Evolutionary conservation across 768 basidiomycete species (phyloP), one percentile per base, ranked within the genome.

Genomic region (Mrakia frigida): DNA sequence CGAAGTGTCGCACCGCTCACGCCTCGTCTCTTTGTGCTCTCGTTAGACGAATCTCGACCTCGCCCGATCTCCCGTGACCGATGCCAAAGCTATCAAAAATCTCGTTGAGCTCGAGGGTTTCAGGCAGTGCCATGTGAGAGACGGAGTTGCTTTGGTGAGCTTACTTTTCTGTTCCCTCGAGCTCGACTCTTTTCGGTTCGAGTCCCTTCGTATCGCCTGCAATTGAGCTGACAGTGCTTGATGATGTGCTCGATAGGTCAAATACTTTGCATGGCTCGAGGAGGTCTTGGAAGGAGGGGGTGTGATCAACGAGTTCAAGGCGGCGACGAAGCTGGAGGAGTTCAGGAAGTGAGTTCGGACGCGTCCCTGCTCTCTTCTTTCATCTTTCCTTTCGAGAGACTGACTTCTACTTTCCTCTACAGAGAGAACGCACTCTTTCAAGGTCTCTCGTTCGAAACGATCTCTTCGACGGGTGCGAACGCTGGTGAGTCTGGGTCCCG

Each of bases 191-290:
- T 43, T 11, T 9, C 3, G 43, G 11, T 43, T 14, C 11, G 33
- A 21, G 3, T 37, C 39, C 16, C 6, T 23, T n/a, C n/a, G n/a
- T n/a, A n/a, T n/a, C n/a, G n/a, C n/a, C n/a, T n/a, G n/a, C n/a
- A n/a, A n/a, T 37, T 21, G 10, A 21, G 65, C 41, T 21, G 33
- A 59, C 56, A 21, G 3, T 65, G 18, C 31, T 5, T 50, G 7
- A 33, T 14, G 21, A 2, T 71, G 71, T n/a, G 69, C 68, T 75
- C n/a, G 52, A 21, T 6, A 71, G 82, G 81, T 89, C 88, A 11
- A 87, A 21, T 99, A 98, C 84, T 98, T 98, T 80, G 87, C 93
- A 0, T 99, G 96, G 97, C 86, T 99, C 0, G 94, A 98, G 83
- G 91, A 94, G 78, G 87, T 90, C 79, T 85, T 98, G 25, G 82